Base-by-base conservation (phyloP, 768 basidiomycete genomes). In the Psilocybe cubensis region DNA sequence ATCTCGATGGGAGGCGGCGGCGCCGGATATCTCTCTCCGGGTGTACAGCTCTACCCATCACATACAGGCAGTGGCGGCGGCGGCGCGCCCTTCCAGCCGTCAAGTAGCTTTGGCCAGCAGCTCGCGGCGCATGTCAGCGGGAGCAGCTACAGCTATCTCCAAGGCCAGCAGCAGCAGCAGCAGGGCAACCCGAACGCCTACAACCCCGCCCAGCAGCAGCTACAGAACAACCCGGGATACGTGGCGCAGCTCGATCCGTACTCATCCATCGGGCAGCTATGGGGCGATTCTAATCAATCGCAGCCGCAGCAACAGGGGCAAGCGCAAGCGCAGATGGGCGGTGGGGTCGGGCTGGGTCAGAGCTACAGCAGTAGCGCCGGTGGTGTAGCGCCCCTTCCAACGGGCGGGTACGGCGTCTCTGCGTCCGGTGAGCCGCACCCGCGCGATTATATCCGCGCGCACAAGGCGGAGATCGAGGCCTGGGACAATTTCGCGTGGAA, bases 401-500 rank as follows among this genome's bases (percentile, higher is more conserved):
- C 46, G 3, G 44, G 50, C 23, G 54, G 57, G 0, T 63, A 59
- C 38, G 71, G 70, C 28, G 17, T 65, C 46, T 76, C 75, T 3
- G 59, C 73, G 12, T 66, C 72, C 2, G 71, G 79, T 7, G 73
- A 80, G 23, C 76, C 73, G 23, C 91, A 93, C 62, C 91, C 91
- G 0, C 83, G 88, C 38, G 83, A 89, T 43, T 83, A 79, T 60
- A 83, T 92, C 53, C 84, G 83, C 43, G 70, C 71, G 2, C 82
- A 91, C 69, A 92, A 91, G 61, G 66, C 75, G 0, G 83, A 85
- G 67, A 76, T 93, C 24, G 91, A 91, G 61, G 73, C 80, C 6
- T 92, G 90, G 90, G 87, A 91, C 62, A 33, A 71, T 6, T 83
- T 81, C 55, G 73, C 86, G 11, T 92, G 90, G 90, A 91, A 86